Conservation (phyloP, 2,329 filamentous ascomycete genomes). For the Botryotinia narcissicola region DNA sequence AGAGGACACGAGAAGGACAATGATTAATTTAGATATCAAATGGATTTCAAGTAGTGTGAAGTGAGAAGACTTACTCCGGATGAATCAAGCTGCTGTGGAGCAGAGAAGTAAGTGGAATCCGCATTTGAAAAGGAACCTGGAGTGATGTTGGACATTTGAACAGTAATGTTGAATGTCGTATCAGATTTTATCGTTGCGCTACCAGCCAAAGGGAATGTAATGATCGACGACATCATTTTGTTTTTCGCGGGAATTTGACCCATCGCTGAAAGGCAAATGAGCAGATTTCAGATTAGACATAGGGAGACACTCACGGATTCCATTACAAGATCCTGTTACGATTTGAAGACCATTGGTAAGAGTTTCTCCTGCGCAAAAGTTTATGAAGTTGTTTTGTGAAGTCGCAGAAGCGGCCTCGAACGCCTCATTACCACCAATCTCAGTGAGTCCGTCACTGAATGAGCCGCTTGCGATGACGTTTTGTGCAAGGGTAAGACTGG, state of each 20-base stretch:
- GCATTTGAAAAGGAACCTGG: constrained; percentile 44
- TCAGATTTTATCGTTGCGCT: constrained; percentile 25
- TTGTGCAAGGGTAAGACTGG: constrained; percentile 18
- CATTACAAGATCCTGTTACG: constrained; percentile 58
- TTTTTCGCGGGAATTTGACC: constrained; percentile 37
- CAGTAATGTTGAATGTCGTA: constrained; percentile 38
- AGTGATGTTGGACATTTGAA: constrained; percentile 40
- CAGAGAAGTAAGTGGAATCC: constrained; percentile 41
- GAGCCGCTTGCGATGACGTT: constrained; percentile 28
- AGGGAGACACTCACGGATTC: constrained; percentile 30
- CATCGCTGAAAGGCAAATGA: constrained; percentile 32
- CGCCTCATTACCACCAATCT: constrained; percentile 25
- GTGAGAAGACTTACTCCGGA: neutral
- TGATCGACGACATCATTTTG: constrained; percentile 38
- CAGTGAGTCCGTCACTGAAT: constrained; percentile 25
- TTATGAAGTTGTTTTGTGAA: constrained; percentile 36
- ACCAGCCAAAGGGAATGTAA: constrained; percentile 32
- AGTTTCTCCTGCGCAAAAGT: constrained; percentile 38
- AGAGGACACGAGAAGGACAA: neutral
- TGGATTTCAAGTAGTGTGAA: neutral
- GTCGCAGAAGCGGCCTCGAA: constrained; percentile 29
- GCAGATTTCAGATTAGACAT: neutral
- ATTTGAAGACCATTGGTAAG: constrained; percentile 60
- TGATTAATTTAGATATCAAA: neutral
- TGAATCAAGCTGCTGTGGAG: constrained; percentile 37